Percentiles rank a stretch among this genome's conserved stretches.
Evolutionary conservation across 768 basidiomycete species (phyloP).

Genomic region (Lentinula raphanica): DNA sequence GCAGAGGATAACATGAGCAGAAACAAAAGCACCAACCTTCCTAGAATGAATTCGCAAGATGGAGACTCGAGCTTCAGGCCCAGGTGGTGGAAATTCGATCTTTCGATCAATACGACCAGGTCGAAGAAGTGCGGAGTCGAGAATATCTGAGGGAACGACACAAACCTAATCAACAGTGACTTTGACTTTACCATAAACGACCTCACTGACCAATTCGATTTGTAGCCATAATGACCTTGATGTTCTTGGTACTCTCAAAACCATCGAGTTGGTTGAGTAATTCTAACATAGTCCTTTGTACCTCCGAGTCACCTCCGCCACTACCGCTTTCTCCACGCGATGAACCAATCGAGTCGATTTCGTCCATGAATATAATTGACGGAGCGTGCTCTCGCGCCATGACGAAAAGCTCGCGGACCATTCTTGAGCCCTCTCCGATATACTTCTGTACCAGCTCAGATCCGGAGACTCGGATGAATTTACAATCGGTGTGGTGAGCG

Average conservation of each 20-base stretch:
- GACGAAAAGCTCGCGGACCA: conserved; percentile 79
- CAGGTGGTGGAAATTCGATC: conserved; percentile 98
- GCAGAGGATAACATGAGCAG: background rate
- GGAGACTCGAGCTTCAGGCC: conserved; percentile 12
- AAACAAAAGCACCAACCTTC: conserved; percentile 48
- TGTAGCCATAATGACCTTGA: conserved; percentile 75
- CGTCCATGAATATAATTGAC: conserved; percentile 83
- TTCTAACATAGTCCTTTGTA: conserved; percentile 64
- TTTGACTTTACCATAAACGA: background rate
- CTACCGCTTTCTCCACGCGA: conserved; percentile 50
- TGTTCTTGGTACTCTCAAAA: conserved; percentile 69
- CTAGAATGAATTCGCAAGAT: conserved; percentile 87
- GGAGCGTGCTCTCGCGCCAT: conserved; percentile 82
- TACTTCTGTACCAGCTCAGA: conserved; percentile 79
- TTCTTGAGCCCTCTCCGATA: conserved; percentile 72
- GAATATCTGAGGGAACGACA: conserved; percentile 46
- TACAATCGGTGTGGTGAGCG: conserved; percentile 79
- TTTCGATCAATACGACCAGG: conserved; percentile 83
- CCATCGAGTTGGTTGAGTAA: conserved; percentile 62
- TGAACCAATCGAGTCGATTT: conserved; percentile 76
- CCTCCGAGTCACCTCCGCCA: conserved; percentile 59
- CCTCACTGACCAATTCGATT: conserved; percentile 58
- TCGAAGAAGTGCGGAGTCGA: conserved; percentile 69
- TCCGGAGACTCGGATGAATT: conserved; percentile 73
- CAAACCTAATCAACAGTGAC: background rate